Evolutionary conservation across 768 basidiomycete species (phyloP).

Genomic region (Megacollybia marginata): DNA sequence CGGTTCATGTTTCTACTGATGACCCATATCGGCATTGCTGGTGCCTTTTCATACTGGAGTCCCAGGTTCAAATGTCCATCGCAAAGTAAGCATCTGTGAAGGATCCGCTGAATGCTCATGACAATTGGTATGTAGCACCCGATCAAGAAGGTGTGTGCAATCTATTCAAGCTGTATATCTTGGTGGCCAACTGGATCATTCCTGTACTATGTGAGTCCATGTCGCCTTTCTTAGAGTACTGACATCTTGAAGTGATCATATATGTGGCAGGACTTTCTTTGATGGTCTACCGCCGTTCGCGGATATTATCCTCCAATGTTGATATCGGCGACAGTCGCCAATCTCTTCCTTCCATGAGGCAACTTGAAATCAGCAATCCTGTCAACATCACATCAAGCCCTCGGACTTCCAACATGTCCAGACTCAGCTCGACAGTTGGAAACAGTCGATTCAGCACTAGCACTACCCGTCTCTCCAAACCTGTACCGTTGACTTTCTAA

Average conservation of each 20-base stretch:
- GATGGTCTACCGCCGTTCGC: conserved; percentile 27
- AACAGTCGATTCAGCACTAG: neutral
- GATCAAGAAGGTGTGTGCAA: conserved; percentile 38
- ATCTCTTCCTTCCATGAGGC: neutral
- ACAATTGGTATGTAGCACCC: conserved; percentile 20
- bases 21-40: conserved; percentile 40
- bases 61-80: conserved; percentile 35
- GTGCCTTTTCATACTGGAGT: conserved; percentile 36
- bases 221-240: conserved; percentile 1
- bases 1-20: conserved; percentile 38
- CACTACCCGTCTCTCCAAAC: neutral
- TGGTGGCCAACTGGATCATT: conserved; percentile 45
- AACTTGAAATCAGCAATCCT: neutral
- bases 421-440: neutral
- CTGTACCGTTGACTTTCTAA: neutral
- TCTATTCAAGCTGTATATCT: conserved; percentile 38
- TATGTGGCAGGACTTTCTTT: conserved; percentile 35
- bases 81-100: conserved; percentile 25
- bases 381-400: neutral
- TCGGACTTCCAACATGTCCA: no score
- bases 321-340: neutral
- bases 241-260: conserved; percentile 25
- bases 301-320: conserved; percentile 8
- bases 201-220: conserved; percentile 40
- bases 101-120: neutral